Evolutionary conservation across 2,329 filamentous ascomycete species (phyloP).

Genomic region (Nigrospora osmanthi): DNA sequence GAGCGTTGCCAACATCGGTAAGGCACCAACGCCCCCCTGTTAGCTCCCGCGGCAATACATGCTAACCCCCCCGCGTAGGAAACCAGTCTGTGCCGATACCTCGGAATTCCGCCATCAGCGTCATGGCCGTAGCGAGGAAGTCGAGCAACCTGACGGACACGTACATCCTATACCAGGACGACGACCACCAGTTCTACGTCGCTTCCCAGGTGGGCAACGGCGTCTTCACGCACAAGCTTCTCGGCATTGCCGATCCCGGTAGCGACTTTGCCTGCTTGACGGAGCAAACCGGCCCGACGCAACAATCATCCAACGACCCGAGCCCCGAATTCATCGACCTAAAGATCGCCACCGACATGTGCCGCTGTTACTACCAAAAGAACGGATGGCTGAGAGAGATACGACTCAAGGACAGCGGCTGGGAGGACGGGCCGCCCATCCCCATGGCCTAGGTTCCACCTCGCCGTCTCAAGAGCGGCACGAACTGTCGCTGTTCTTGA

Average conservation of each 20-base stretch:
- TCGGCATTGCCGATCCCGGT: slow-evolving; percentile 8
- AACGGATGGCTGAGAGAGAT: slow-evolving; percentile 7
- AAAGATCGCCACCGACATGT: slow-evolving; percentile 8
- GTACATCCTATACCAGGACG: slow-evolving; percentile 15
- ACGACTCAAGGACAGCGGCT: slow-evolving; percentile 5
- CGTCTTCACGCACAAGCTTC: slow-evolving; percentile 9
- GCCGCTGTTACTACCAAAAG: slow-evolving; percentile 11
- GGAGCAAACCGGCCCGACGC: slow-evolving; percentile 5
- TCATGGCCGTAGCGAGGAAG: slow-evolving; percentile 8
- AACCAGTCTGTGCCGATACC: slow-evolving; percentile 5
- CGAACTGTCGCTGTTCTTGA: too few species aligned
- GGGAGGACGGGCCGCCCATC: slow-evolving; percentile 9
- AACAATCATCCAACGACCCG: not conserved
- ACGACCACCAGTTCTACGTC: slow-evolving; percentile 7
- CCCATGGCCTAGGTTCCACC: slow-evolving; percentile 3
- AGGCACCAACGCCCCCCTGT: not conserved
- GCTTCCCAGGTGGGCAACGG: slow-evolving; percentile 9
- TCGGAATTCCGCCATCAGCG: slow-evolving; percentile 10
- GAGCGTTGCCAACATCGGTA: not conserved
- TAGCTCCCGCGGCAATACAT: too few species aligned
- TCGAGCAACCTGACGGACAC: slow-evolving; percentile 10
- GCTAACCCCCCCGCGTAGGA: not conserved
- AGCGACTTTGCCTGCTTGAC: slow-evolving; percentile 12
- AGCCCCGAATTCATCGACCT: not conserved
- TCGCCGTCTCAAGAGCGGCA: too few species aligned